Evolutionary conservation across 768 basidiomycete species (phyloP), one percentile per base, ranked within the genome.

Genomic region (Chalciporus pseudorubinellus): DNA sequence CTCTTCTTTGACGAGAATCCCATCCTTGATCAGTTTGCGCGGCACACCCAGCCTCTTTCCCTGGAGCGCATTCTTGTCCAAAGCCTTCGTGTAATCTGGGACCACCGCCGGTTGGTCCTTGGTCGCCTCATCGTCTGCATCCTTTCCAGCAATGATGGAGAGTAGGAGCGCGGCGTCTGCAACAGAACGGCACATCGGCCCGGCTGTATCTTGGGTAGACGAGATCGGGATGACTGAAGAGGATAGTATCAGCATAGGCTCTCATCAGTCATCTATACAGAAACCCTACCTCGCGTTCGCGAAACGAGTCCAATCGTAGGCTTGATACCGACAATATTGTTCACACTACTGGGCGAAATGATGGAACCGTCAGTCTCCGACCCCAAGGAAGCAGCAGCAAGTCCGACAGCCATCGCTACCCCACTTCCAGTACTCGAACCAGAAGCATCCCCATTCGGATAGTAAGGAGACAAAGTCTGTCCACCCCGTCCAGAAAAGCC

Each of bases 1-100:
- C 33, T 69, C 72, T 29, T 61, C 72, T 5, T 66, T 46, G 24
- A 70, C 59, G 7, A 45, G 58, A 48, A 45, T 48, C n/a, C 48
- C 57, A 28, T 64, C 56, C 6, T 59, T 41, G 20, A 69, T 50
- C 39, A 73, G 62, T 22, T 57, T 46, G 10, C 80, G 70, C 0
- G 79, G 82, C 0, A 83, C 80, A 8, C 83, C 82, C 39, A 84
- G 75, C 12, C 80, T 71, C 51, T 72, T 77, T 9, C 82, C 81
- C 34, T 55, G 63, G 7, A 87, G 66, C 0, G 79, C 78, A 26
- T 77, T 63, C 31, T 65, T 63, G 41, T 74, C 69, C 4, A 87
- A 70, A 0, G 83, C 82, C 53, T 73, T 70, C 6, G 72, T 80
- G 57, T 74, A 87, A 59, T 85, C 75, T 0, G 84, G 84, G 1